phyloP scores from a whole-genome alignment of 2,329 filamentous ascomycete species.

The Parafenestella ontariensis region DNA sequence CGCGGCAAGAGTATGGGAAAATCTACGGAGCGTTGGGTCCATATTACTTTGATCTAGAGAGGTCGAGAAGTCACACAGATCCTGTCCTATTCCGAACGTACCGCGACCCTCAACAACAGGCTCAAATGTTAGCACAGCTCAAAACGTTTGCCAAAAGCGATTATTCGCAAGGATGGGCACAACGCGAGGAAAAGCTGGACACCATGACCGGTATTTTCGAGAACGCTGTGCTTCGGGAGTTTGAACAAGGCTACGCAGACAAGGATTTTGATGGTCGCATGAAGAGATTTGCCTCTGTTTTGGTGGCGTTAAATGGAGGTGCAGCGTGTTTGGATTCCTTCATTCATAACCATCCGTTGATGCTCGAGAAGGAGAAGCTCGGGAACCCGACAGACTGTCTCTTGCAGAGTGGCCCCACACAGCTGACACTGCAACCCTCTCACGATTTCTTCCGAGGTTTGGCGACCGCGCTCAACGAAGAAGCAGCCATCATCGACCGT shows the following conservation, averaged over 20 bases:
- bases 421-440: conserved; percentile 78
- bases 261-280: conserved; percentile 89
- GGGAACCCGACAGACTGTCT: conserved; percentile 84
- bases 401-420: conserved; percentile 68
- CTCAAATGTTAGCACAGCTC: conserved; percentile 84
- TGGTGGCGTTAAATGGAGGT: conserved; percentile 83
- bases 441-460: conserved; percentile 80
- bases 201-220: conserved; percentile 85
- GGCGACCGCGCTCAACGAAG: conserved; percentile 79
- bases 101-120: conserved; percentile 86
- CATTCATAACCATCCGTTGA: conserved; percentile 85
- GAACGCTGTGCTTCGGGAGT: conserved; percentile 87
- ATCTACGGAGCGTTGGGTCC: conserved; percentile 88
- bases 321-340: conserved; percentile 81
- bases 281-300: conserved; percentile 85
- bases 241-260: conserved; percentile 88
- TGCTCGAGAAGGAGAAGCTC: conserved; percentile 74
- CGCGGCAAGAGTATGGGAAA: conserved; percentile 88
- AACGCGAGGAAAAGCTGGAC: conserved; percentile 74
- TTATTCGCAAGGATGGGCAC: conserved; percentile 74
- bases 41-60: conserved; percentile 84
- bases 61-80: conserved; percentile 75
- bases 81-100: conserved; percentile 87
- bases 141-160: conserved; percentile 81
- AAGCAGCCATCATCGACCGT: conserved; percentile 77